Evolutionary conservation across 768 basidiomycete species (phyloP), one percentile per base, ranked within the genome.

Genomic region (Rhizopogon sp.): DNA sequence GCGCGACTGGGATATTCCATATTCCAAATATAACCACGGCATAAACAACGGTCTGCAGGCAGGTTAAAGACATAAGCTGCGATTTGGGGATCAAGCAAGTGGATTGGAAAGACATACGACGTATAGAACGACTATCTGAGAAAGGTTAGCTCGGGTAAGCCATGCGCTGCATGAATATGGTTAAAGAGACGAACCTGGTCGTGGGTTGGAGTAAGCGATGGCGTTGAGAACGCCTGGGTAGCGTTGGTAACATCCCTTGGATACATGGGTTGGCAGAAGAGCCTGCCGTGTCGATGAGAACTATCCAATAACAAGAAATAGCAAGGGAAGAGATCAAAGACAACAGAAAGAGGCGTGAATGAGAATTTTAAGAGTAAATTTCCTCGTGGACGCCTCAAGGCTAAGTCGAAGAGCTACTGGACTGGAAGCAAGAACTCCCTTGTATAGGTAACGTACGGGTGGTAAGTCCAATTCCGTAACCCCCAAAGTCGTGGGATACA

Each of bases 1-100:
- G 78, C 25, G 84, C 84, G 54, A 87, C 83, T 4, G 91, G 91
- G 42, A 93, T 87, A 70, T 87, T 88, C 91, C 91, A 93, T 60
- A 91, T 78, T 42, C 88, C 91, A 62, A 92, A 90, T 56, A 91
- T 89, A 58, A 93, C 80, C 56, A 93, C 90, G 49, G 87, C 81
- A 76, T 87, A 92, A 50, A 92, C 88, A 52, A 91, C 82, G 49
- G 90, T 85, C 90, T 92, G 64, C 50, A 56, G 20, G 17, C 43
- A 46, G 6, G 58, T 59, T 28, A 56, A 57, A 43, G 31, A 7
- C 28, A 37, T 53, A 46, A 50, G 53, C 17, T 20, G 46, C 37
- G 44, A 55, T 54, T 35, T 51, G 56, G 16, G 28, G 42, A 25
- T 25, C 25, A 40, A 56, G 58, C 39, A 46, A 50, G 60, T 39